Conservation (phyloP, 1,284 basidiomycete species). For the Naganishia sp. region DNA sequence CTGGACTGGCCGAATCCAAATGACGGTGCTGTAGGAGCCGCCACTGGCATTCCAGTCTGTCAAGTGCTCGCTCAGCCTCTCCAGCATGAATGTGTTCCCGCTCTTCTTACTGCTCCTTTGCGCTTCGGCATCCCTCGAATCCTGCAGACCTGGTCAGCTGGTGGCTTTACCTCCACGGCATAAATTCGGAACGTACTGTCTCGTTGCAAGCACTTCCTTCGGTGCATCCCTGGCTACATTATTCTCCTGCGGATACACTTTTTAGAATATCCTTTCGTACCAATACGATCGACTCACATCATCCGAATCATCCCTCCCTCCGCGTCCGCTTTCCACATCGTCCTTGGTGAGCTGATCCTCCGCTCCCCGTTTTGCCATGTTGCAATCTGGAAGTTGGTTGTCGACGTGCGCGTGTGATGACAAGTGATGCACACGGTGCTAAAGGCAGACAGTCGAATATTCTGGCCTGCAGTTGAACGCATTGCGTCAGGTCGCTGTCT, state of each 20-base stretch:
- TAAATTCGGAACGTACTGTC: constrained; percentile 38
- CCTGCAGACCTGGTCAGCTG: constrained; percentile 37
- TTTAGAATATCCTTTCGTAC: neutral
- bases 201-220: constrained; percentile 51
- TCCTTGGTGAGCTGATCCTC: constrained; percentile 71
- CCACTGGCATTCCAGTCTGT: neutral
- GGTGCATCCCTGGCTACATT: constrained; percentile 60
- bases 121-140: constrained; percentile 53
- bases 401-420: neutral
- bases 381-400: neutral
- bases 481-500: too few species aligned
- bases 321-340: constrained; percentile 44
- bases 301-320: constrained; percentile 56
- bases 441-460: neutral
- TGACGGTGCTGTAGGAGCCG: constrained; percentile 1
- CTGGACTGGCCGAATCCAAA: constrained; percentile 17
- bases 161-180: neutral
- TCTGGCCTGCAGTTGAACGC: neutral
- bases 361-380: constrained; percentile 67
- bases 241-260: constrained; percentile 46
- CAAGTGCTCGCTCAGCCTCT: neutral
- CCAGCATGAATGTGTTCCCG: neutral
- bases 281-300: neutral
- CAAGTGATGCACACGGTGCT: neutral
- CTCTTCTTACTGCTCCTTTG: constrained; percentile 29